Base-by-base conservation (phyloP, 345 rosid species). In the Eucalyptus sp. region DNA sequence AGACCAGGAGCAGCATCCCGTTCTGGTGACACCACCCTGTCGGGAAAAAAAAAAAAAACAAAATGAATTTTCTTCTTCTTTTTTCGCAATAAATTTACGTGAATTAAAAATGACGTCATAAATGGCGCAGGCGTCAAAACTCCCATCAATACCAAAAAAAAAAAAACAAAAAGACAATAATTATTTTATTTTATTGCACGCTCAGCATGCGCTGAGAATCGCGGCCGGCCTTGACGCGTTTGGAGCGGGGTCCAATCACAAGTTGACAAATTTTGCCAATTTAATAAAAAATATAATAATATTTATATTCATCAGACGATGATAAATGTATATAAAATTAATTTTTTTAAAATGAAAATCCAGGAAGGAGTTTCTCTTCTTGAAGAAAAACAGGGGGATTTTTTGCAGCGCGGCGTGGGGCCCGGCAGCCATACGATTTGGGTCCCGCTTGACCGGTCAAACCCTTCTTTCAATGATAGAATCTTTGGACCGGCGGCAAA, bases 1-100 rank as follows among this genome's bases (percentile, higher is more conserved):
- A 94, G 4, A 94, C 95, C 51, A 95, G 79, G 16, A 94, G 92
- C 31, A 95, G 87, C 91, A 90, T 87, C 17, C 92, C 93, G 16
- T 93, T 95, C 89, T 91, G 90, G 92, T 93, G 93, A 88, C 96
- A 94, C 96, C 96, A 95, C 13, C 95, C 95, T 95, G 37, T 25
- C 33, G 9, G 50, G 24, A 9, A 6, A n/a, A 60, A 29, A 16
- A 43, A 27, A 22, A 37, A 41, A 41, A 41, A 41, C 5, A 41
- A 41, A 41, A 24, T 4, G 76, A 64, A 64, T 64, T 16, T 64
- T 64, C 18, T 64, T 52, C 58, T 64, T n/a, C 16, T n/a, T 29
- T 2, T 64, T 64, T 15, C 37, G 20, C 76, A 7, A 64, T n/a
- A 14, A 64, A 64, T n/a, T n/a, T 64, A n/a, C 18, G 8, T 64